Conservation (phyloP, 441 rosid genomes). For the Dalechampia spathulata region DNA sequence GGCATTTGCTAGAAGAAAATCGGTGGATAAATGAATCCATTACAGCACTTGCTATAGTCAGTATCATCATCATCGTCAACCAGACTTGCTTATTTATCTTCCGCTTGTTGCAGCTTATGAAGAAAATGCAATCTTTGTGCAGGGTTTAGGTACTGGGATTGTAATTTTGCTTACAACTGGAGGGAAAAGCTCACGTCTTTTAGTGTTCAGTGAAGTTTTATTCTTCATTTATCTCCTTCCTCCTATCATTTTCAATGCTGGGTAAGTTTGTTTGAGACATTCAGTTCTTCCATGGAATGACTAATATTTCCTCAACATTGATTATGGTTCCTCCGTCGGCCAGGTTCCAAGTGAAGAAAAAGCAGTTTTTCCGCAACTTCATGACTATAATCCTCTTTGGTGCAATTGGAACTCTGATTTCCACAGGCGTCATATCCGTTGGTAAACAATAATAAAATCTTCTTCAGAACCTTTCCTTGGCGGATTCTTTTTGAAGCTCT, state of each 20-base stretch:
- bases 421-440: conserved; percentile 60
- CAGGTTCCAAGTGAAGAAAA: conserved; percentile 98
- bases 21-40: conserved; percentile 94
- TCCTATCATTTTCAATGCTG: conserved; percentile 91
- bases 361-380: conserved; percentile 91
- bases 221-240: conserved; percentile 97
- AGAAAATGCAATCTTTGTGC: conserved; percentile 8
- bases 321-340: not conserved
- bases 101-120: not conserved
- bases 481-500: not conserved
- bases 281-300: too few relatives aligned
- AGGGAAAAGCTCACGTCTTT: conserved; percentile 71
- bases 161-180: conserved; percentile 69
- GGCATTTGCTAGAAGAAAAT: conserved; percentile 72
- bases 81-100: not conserved
- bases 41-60: conserved; percentile 76
- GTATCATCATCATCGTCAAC: conserved; percentile 16
- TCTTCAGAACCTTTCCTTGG: too few relatives aligned
- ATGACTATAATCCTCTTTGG: conserved; percentile 88
- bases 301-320: not conserved
- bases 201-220: conserved; percentile 86
- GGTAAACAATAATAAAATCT: conserved; percentile 31
- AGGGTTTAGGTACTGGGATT: conserved; percentile 82
- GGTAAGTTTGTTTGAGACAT: conserved; percentile 32
- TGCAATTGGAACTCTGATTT: conserved; percentile 85